Evolutionary conservation across 2,329 filamentous ascomycete species (phyloP).

Genomic region (Diaporthe sp.): DNA sequence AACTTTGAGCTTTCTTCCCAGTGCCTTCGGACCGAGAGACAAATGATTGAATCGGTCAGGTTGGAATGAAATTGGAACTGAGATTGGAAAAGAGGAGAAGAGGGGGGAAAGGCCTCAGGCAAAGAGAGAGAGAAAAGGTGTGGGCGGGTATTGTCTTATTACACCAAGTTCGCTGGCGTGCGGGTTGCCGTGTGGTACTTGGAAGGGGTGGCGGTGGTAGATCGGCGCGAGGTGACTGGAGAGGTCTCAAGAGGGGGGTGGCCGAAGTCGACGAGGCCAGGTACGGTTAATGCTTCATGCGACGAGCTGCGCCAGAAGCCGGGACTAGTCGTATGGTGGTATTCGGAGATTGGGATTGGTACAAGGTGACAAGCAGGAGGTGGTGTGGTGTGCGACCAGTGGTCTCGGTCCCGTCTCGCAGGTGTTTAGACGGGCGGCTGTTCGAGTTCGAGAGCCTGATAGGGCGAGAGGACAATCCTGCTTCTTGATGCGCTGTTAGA

Average conservation of each 20-base stretch:
- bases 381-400: conserved; percentile 38
- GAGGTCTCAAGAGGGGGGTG: conserved; percentile 39
- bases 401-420: conserved; percentile 33
- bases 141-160: conserved; percentile 41
- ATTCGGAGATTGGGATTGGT: conserved; percentile 29
- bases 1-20: conserved; percentile 3
- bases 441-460: conserved; percentile 26
- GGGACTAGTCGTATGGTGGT: conserved; percentile 24
- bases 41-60: neutral
- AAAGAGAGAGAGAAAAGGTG: conserved; percentile 19
- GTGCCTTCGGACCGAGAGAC: conserved; percentile 2
- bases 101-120: conserved; percentile 16
- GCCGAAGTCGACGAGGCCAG: conserved; percentile 37
- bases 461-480: conserved; percentile 14
- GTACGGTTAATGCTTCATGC: conserved; percentile 40
- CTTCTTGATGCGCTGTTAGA: conserved; percentile 36
- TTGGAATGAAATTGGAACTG: neutral
- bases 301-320: conserved; percentile 19
- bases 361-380: conserved; percentile 23
- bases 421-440: conserved; percentile 36
- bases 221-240: conserved; percentile 41
- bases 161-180: conserved; percentile 39
- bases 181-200: conserved; percentile 39
- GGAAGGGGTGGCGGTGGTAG: conserved; percentile 26
- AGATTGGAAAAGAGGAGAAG: conserved; percentile 10